Evolutionary conservation across 345 rosid species (phyloP), one percentile per base, ranked within the genome.

Genomic region (Excoecaria cochinchinensis): DNA sequence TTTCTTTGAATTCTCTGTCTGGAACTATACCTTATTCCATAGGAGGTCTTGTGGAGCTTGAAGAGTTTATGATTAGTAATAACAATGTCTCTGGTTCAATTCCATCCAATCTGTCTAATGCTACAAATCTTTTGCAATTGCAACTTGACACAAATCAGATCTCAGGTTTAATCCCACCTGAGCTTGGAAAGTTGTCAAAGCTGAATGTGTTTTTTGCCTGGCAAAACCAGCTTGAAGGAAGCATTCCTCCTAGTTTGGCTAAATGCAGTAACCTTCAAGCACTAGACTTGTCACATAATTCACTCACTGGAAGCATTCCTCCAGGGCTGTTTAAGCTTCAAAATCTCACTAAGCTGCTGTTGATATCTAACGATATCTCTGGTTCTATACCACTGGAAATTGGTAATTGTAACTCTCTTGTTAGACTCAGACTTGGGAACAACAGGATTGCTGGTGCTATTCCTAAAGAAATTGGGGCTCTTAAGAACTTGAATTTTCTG

Each of bases 141-240:
- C 97, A 95, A 81, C 91, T 95, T 0, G 97, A 95, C 46, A 79
- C 86, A 56, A 95, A 95, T 69, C 94, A 91, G 81, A 85, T 95
- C 50, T 90, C 97, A 1, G 99, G 98, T 61, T 79, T 89, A 81
- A 89, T 95, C 68, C 98, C 99, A 3, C 82, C 89, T 0, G 97
- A 93, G 80, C 83, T 93, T 5, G 98, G 97, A 17, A 70, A 57
- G 84, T 77, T 94, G 71, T 77, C 92, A 38, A 80, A 74, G 85
- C 90, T 94, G 44, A 81, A 76, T 47, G 87, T 95, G 80, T 90
- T 95, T 82, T 87, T 88, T 40, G 97, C 93, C 57, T 93, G 97
- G 99, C 86, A 90, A 72, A 95, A 95, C 84, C 92, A 90, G 86
- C 93, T 95, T 36, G 97, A 89, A 82, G 99, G 99, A 76, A 91